Evolutionary conservation across 1,139 yeast genomes (phyloP).

Genomic region (Hyphopichia khmerensis): DNA sequence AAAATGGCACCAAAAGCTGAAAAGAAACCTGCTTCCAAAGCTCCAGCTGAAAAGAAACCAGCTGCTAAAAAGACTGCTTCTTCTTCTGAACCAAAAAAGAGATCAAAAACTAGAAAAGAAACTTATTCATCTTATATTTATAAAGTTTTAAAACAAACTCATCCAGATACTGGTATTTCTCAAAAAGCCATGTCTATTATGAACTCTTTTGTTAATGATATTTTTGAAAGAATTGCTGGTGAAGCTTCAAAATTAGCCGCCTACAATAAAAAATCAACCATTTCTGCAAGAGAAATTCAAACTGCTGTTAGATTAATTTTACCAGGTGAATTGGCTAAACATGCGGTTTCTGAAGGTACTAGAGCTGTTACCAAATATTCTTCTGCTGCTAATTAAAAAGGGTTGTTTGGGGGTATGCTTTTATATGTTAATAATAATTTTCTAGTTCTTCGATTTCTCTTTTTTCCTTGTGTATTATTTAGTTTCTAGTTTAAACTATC

Average conservation of each 20-base stretch:
- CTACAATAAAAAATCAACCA: conserved; percentile 93
- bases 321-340: conserved; percentile 96
- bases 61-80: conserved; percentile 78
- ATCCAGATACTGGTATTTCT: conserved; percentile 95
- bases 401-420: no score
- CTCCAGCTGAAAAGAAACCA: conserved; percentile 88
- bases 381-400: conserved; percentile 51
- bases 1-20: conserved; percentile 88
- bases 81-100: conserved; percentile 75
- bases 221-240: conserved; percentile 81
- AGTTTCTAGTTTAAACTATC: not conserved
- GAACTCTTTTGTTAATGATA: conserved; percentile 92
- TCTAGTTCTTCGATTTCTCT: not conserved
- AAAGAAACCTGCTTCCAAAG: conserved; percentile 84
- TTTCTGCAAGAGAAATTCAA: conserved; percentile 93
- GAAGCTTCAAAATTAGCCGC: conserved; percentile 96
- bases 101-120: conserved; percentile 90
- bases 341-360: conserved; percentile 93
- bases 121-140: conserved; percentile 91
- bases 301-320: conserved; percentile 92
- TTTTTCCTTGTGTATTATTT: conserved; percentile 3
- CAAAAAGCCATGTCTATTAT: conserved; percentile 93
- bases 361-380: conserved; percentile 96
- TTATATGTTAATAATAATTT: not conserved
- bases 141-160: conserved; percentile 92